Percentiles rank a stretch among this genome's conserved stretches.
phyloP scores from a whole-genome alignment of 2,329 filamentous ascomycete genomes.

The Aureobasidium musti region DNA sequence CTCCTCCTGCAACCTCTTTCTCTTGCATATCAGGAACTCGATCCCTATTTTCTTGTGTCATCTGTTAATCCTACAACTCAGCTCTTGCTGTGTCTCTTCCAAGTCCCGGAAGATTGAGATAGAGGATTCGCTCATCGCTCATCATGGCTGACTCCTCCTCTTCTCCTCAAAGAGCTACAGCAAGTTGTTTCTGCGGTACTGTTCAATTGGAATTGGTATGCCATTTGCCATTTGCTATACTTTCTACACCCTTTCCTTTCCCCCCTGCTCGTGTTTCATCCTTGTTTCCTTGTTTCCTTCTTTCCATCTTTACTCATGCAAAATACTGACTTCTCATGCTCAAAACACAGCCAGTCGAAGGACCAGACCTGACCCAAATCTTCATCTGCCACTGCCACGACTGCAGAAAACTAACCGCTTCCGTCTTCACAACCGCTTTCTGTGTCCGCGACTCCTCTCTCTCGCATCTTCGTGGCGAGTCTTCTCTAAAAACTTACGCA shows the following conservation, averaged over 20 bases:
- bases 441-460: conserved; percentile 51
- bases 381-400: conserved; percentile 64
- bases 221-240: too few species aligned
- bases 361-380: conserved; percentile 50
- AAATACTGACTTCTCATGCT: too few species aligned
- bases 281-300: background rate
- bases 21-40: too few species aligned
- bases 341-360: conserved; percentile 35
- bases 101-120: too few species aligned
- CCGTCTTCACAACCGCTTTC: conserved; percentile 64
- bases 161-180: conserved; percentile 47
- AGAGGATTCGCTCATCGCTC: too few species aligned
- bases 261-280: too few species aligned
- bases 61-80: too few species aligned
- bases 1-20: too few species aligned
- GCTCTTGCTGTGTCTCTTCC: too few species aligned
- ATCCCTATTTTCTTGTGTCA: too few species aligned
- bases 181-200: conserved; percentile 60
- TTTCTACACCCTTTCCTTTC: background rate
- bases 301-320: too few species aligned
- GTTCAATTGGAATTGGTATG: conserved; percentile 58
- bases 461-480: conserved; percentile 53
- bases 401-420: conserved; percentile 63
- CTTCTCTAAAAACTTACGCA: conserved; percentile 47
- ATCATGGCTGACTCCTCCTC: background rate